Evolutionary conservation across 495 filamentous ascomycete genomes (phyloP).

Genomic region (Penicillium canescens): DNA sequence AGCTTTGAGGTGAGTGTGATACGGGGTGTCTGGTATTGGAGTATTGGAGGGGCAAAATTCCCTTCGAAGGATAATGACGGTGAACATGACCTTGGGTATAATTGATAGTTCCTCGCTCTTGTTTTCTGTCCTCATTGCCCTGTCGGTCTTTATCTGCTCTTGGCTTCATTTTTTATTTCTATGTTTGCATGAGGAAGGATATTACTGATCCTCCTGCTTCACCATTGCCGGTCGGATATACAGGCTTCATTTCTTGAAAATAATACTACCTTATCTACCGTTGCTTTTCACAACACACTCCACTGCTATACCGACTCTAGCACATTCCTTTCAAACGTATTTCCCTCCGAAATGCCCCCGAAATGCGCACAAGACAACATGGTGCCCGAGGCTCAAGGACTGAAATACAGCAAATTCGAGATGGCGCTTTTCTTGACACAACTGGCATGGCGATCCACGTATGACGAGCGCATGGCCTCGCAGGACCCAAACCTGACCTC

Average conservation of each 20-base stretch:
- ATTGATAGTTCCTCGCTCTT: conserved; percentile 9
- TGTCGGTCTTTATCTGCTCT: conserved; percentile 10
- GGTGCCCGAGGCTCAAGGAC: conserved; percentile 39
- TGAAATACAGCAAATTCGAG: conserved; percentile 45
- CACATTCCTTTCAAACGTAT: neutral
- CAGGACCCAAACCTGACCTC: conserved; percentile 38
- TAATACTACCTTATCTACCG: neutral
- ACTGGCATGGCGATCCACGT: conserved; percentile 40
- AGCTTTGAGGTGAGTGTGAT: conserved; percentile 20
- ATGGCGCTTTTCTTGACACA: conserved; percentile 45
- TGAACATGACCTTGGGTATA: conserved; percentile 18
- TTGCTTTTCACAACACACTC: neutral
- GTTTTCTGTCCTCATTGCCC: neutral
- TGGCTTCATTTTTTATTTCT: neutral
- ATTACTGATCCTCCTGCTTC: neutral
- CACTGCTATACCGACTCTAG: neutral
- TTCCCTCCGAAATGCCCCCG: conserved; percentile 23
- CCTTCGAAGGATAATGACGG: conserved; percentile 7
- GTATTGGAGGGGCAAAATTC: conserved; percentile 18
- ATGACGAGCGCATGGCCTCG: conserved; percentile 37
- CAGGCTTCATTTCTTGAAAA: neutral
- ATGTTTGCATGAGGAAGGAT: conserved; percentile 10
- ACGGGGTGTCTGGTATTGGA: conserved; percentile 21
- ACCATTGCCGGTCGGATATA: conserved; percentile 3
- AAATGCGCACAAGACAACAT: conserved; percentile 25